Evolutionary conservation across 805 yeast genomes (phyloP).

Genomic region (Myxozyma neotropica): DNA sequence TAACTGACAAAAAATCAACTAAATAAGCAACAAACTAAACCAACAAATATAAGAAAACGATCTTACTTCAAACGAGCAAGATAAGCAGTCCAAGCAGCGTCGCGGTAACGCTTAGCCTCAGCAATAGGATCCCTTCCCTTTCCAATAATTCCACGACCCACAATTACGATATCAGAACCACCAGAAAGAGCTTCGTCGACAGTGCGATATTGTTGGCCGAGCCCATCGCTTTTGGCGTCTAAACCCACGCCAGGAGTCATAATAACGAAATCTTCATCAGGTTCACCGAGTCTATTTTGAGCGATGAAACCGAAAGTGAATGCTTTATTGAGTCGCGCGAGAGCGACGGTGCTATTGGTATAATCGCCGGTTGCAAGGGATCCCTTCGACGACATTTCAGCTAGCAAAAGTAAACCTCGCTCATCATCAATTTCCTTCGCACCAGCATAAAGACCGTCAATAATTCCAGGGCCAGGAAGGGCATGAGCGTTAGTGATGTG

Average conservation of each 20-base stretch:
- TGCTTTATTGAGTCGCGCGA: slow-evolving; percentile 81
- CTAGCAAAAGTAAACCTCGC: slow-evolving; percentile 90
- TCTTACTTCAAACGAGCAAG: slow-evolving; percentile 44
- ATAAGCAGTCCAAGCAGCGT: slow-evolving; percentile 96
- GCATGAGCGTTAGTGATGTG: slow-evolving; percentile 98
- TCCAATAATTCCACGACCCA: slow-evolving; percentile 96
- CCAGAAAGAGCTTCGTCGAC: slow-evolving; percentile 79
- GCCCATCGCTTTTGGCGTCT: slow-evolving; percentile 92
- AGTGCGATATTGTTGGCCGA: slow-evolving; percentile 96
- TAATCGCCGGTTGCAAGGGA: slow-evolving; percentile 91
- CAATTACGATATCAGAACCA: slow-evolving; percentile 95
- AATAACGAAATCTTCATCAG: slow-evolving; percentile 91
- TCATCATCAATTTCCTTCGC: slow-evolving; percentile 55
- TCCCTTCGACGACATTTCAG: slow-evolving; percentile 93
- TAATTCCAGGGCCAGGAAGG: slow-evolving; percentile 93
- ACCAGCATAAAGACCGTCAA: slow-evolving; percentile 82
- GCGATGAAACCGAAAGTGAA: slow-evolving; percentile 98
- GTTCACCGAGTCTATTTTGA: slow-evolving; percentile 77
- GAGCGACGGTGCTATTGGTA: slow-evolving; percentile 82
- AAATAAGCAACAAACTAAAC: too few species aligned
- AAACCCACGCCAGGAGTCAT: slow-evolving; percentile 99
- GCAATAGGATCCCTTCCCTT: slow-evolving; percentile 88
- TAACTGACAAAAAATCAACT: too few species aligned
- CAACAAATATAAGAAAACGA: too few species aligned
- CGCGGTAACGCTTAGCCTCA: slow-evolving; percentile 85